These are phyloP conservation scores for Ophiostoma tasmaniense DNA, from an alignment of 2,329 filamentous ascomycete species.

Conservation along the genomic window DNA sequence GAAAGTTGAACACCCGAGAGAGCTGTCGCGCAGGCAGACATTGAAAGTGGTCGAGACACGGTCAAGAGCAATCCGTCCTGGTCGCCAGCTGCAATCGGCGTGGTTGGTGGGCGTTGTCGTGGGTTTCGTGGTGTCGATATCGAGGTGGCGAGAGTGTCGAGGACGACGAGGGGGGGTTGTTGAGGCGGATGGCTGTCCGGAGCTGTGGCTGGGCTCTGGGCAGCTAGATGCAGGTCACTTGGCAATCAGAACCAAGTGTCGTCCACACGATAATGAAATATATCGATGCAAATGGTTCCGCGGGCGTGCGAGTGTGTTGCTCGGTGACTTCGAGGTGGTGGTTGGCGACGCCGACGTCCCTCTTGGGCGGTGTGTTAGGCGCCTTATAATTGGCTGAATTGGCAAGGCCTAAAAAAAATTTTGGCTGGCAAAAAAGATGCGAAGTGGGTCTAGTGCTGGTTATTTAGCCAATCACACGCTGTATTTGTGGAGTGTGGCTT, in stretches of 20 bases:
- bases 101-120: background rate
- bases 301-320: background rate
- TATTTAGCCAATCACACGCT: background rate
- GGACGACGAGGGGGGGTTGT: background rate
- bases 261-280: background rate
- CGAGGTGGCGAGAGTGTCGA: background rate
- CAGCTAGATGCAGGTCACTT: background rate
- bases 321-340: slow-evolving; percentile 1
- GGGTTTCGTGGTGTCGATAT: background rate
- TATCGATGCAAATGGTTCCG: background rate
- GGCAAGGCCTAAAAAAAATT: slow-evolving; percentile 7
- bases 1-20: slow-evolving; percentile 5
- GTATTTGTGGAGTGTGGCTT: background rate
- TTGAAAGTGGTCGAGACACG: background rate
- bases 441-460: background rate
- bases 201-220: background rate
- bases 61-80: background rate
- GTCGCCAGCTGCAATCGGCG: background rate
- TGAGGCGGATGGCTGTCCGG: background rate
- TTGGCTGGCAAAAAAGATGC: slow-evolving; percentile 5
- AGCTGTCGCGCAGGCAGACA: slow-evolving; percentile 2
- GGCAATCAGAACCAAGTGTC: background rate
- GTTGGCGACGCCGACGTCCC: slow-evolving; percentile 7
- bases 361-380: background rate
- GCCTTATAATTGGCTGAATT: background rate